Evolutionary conservation across 495 filamentous ascomycete genomes (phyloP).

Genomic region (Neurospora discreta): DNA sequence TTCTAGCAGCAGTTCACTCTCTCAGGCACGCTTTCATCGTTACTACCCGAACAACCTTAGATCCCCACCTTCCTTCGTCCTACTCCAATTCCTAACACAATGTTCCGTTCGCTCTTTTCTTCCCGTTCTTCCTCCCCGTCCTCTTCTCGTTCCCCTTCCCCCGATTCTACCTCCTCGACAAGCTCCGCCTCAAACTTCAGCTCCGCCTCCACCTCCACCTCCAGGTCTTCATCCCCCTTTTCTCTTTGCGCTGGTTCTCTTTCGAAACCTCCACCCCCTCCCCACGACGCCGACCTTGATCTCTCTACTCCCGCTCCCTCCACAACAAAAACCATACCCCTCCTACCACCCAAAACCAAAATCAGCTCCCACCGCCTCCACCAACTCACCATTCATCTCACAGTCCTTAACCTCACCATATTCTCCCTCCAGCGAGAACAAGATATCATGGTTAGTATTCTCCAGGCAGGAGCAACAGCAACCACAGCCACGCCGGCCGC

Average conservation of each 20-base stretch:
- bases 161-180: neutral
- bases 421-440: neutral
- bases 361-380: neutral
- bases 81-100: neutral
- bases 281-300: too few relatives aligned
- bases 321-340: too few relatives aligned
- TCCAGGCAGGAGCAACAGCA: neutral
- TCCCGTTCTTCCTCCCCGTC: neutral
- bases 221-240: neutral
- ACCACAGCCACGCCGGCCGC: neutral
- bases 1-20: neutral
- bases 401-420: neutral
- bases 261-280: neutral
- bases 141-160: neutral
- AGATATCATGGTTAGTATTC: neutral
- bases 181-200: neutral
- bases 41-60: neutral
- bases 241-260: neutral
- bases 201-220: neutral
- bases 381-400: neutral
- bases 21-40: neutral
- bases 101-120: neutral
- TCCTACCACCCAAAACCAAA: neutral
- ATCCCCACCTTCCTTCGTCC: neutral
- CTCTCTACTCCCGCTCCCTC: neutral